phyloP scores from a whole-genome alignment of 2,329 filamentous ascomycete genomes.

The Nectriaceae sp. region DNA sequence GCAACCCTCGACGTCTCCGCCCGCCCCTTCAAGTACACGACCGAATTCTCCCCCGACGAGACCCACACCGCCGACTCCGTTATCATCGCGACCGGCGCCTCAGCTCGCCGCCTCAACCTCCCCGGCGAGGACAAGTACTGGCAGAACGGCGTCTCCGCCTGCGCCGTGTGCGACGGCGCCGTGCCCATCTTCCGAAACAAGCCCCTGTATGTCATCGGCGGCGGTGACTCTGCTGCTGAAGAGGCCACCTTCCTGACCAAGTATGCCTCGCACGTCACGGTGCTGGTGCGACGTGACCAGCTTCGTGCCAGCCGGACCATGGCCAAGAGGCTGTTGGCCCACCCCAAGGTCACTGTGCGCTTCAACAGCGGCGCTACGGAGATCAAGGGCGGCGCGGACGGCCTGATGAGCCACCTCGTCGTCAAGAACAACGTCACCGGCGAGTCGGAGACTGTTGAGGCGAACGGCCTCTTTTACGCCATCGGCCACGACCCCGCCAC shows the following conservation, averaged over 20 bases:
- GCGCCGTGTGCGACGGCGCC: constrained; percentile 95
- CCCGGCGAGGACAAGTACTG: constrained; percentile 93
- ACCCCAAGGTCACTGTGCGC: constrained; percentile 88
- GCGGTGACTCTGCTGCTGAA: constrained; percentile 94
- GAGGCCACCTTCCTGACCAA: constrained; percentile 98
- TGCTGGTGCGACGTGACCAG: constrained; percentile 85
- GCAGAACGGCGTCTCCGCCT: constrained; percentile 95
- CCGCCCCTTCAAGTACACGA: constrained; percentile 90
- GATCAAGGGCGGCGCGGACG: constrained; percentile 81
- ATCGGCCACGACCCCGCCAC: constrained; percentile 96
- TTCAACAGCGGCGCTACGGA: constrained; percentile 83
- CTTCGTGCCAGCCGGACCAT: constrained; percentile 90
- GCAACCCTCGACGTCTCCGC: constrained; percentile 80
- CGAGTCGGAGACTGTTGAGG: constrained; percentile 78
- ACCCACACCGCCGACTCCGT: constrained; percentile 87
- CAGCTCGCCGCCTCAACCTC: constrained; percentile 79
- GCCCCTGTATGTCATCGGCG: constrained; percentile 92
- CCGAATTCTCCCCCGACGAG: constrained; percentile 82
- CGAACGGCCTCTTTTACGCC: constrained; percentile 95
- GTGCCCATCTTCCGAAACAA: constrained; percentile 98
- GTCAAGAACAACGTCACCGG: constrained; percentile 79
- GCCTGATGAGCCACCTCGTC: constrained; percentile 85
- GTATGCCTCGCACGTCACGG: constrained; percentile 93
- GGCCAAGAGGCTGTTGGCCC: constrained; percentile 76
- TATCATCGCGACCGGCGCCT: constrained; percentile 94